Base-by-base conservation (phyloP, 805 yeast genomes). In the Helenozyma rhizophorensis region DNA sequence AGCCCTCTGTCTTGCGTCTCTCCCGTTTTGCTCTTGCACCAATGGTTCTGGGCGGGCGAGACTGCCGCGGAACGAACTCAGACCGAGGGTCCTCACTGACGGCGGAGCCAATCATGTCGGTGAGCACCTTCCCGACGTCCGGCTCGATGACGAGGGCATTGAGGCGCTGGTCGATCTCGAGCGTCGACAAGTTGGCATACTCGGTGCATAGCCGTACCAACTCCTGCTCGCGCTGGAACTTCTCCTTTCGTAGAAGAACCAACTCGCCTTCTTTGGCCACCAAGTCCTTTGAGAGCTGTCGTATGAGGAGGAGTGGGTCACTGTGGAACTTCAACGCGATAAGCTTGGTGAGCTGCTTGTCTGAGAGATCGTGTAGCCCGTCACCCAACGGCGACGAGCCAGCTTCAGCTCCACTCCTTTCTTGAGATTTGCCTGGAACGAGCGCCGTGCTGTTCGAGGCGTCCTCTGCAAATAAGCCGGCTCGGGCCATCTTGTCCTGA, bases 251-350 rank as follows among this genome's bases (percentile, higher is more conserved):
- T 23, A 62, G 42, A 13, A 68, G 42, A 2, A 63, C 53, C 26
- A 72, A 53, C 41, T 72, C 75, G 1, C 69, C 58, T 33, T 74
- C 78, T 22, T 74, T 58, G 22, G 57, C 53, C 1, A 75, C 70
- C 39, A 74, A 46, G 33, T 74, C 79, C 2, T 58, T 40, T 0
- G 77, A 68, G 13, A 74, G 49, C 42, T 72, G 79, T 23, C 70
- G 56, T 4, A 74, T 61, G 15, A 73, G 57, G 6, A 37, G 34
- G 14, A 48, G 30, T 0, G 63, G 54, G 36, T 59, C 52, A 23
- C 45, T 46, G 21, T 43, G 36, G 36, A 52, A 60, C 34, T 58
- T 57, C 11, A 56, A 30, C 13, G 33, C 34, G 2, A 59, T 34
- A 12, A 59, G 37, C 24, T 45, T 47, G 15, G 34, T 28, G 9